A percentile compares a stretch with the other conserved stretches of the same genome.
Conservation (phyloP, 768 basidiomycete species). For the Suillus americanus region DNA sequence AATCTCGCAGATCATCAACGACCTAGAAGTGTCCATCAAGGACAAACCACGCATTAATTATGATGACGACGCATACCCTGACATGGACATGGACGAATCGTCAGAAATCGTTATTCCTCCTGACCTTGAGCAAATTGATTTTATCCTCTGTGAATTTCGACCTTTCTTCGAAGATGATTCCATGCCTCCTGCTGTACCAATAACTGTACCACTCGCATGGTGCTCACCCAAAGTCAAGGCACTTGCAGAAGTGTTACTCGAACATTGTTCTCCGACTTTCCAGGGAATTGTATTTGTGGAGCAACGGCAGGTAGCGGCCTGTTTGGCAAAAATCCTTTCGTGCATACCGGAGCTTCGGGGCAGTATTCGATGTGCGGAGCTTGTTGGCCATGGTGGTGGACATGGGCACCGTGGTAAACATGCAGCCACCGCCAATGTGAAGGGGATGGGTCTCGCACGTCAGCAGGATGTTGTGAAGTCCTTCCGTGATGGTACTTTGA, state of each 20-base stretch:
- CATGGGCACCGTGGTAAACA: slow-evolving; percentile 26
- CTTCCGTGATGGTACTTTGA: slow-evolving; percentile 66
- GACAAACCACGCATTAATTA: slow-evolving; percentile 16
- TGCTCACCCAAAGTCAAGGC: slow-evolving; percentile 70
- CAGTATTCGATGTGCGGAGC: slow-evolving; percentile 57
- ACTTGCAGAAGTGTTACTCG: slow-evolving; percentile 61
- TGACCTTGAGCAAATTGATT: slow-evolving; percentile 47
- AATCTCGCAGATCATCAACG: slow-evolving; percentile 40
- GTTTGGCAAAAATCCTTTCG: slow-evolving; percentile 64
- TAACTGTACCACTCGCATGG: slow-evolving; percentile 55
- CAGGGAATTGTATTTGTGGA: slow-evolving; percentile 88
- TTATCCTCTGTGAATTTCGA: slow-evolving; percentile 47
- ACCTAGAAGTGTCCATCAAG: slow-evolving; percentile 19
- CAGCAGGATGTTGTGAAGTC: slow-evolving; percentile 60
- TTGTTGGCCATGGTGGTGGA: slow-evolving; percentile 69
- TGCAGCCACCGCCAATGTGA: slow-evolving; percentile 35
- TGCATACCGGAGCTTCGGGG: slow-evolving; percentile 56
- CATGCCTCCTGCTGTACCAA: slow-evolving; percentile 32
- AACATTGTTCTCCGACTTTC: slow-evolving; percentile 54
- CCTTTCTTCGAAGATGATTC: slow-evolving; percentile 34
- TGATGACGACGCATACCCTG: slow-evolving; percentile 7
- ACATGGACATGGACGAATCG: slow-evolving; percentile 30
- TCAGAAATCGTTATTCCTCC: slow-evolving; percentile 31
- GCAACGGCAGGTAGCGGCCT: slow-evolving; percentile 76
- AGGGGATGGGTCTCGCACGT: slow-evolving; percentile 50